phyloP scores from a whole-genome alignment of 768 basidiomycete genomes.

The Tulasnella sp. region DNA sequence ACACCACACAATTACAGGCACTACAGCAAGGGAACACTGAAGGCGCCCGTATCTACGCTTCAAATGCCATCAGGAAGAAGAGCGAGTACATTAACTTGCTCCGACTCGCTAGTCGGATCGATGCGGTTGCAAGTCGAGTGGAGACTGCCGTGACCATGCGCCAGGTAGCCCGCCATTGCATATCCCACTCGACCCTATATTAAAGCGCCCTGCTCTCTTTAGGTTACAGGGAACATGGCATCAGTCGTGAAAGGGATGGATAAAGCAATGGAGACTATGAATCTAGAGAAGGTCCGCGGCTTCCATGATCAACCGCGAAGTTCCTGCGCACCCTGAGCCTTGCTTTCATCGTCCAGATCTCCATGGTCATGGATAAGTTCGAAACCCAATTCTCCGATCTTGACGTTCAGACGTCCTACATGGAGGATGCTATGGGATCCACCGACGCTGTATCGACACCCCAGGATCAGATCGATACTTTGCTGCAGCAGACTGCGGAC shows the following conservation, averaged over 20 bases:
- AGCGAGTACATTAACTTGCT: slow-evolving; percentile 86
- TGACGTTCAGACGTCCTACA: slow-evolving; percentile 94
- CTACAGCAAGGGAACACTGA: slow-evolving; percentile 94
- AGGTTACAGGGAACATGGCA: slow-evolving; percentile 94
- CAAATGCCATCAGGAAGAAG: slow-evolving; percentile 98
- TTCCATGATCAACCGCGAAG: too few relatives aligned
- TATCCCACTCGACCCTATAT: not conserved
- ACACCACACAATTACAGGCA: slow-evolving; percentile 44
- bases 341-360: slow-evolving; percentile 54
- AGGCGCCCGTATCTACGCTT: slow-evolving; percentile 94
- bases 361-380: slow-evolving; percentile 98
- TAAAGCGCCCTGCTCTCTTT: slow-evolving; percentile 20
- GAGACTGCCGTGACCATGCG: slow-evolving; percentile 99
- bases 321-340: too few relatives aligned
- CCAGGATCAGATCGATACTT: slow-evolving; percentile 90
- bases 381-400: slow-evolving; percentile 92
- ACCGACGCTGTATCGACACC: slow-evolving; percentile 90
- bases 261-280: slow-evolving; percentile 98
- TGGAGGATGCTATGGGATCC: slow-evolving; percentile 93
- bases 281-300: slow-evolving; percentile 75
- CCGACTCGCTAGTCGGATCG: slow-evolving; percentile 80
- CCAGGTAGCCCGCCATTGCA: slow-evolving; percentile 18
- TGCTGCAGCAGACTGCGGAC: slow-evolving; percentile 90
- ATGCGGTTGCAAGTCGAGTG: slow-evolving; percentile 91
- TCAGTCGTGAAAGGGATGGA: slow-evolving; percentile 97